Base-by-base conservation (phyloP, 306 rosid genomes). In the Vigna angularis region DNA sequence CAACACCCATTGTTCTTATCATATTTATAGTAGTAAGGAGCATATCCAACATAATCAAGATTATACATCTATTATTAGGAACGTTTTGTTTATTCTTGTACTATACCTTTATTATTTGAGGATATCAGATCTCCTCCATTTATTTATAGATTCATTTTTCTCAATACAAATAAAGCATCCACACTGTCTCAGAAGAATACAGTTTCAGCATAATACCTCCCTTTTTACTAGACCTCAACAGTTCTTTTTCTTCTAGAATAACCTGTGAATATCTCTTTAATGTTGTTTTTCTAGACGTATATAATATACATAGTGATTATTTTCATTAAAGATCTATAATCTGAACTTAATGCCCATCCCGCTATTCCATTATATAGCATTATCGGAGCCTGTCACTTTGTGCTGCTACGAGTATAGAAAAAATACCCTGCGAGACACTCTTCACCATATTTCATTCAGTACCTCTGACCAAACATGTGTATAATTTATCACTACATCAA, bases 391-490 rank as follows among this genome's bases (percentile, higher is more conserved):
- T 11, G 40, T 26, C 38, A 22, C 64, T 57, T 57, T 0, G 8
- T 57, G 7, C 18, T 59, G 42, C 40, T 59, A 59, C 13, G 18
- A 57, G 64, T 6, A 52, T 36, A 6, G 42, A 52, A n/a, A 30
- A 52, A 52, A 10, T 52, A 17, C 15, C 36, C 38, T 12, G 38
- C 65, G 7, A 55, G 1, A 58, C 15, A 78, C 9, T 59, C 34
- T 55, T 57, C 52, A 38, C 12, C n/a, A 62, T 64, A 71, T 40
- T 71, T 71, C 57, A 72, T 40, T 53, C 32, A 63, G 52, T 52
- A 79, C 53, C 66, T 28, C 62, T 44, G 30, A 74, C 42, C 53
- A 34, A 74, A 62, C 59, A 69, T 78, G 59, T 83, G 57, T 10
- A 40, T 26, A 13, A 47, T 36, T 56, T 50, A 50, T 17, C 66